Evolutionary conservation across 1,284 basidiomycete genomes (phyloP).

Genomic region (Austroboletus novae-zelandiae): DNA sequence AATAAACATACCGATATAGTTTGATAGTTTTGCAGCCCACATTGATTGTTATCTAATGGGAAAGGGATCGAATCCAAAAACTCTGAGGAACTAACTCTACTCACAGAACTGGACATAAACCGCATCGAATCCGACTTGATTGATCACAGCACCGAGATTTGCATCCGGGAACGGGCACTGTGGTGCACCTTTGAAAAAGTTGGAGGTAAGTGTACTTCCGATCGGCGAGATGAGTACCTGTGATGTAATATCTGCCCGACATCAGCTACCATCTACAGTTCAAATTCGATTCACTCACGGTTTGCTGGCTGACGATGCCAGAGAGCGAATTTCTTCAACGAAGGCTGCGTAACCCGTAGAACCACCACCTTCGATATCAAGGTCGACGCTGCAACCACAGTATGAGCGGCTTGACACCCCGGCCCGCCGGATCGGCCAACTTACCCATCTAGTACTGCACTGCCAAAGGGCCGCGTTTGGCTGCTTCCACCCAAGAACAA

Average conservation of each 20-base stretch:
- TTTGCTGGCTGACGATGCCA: slow-evolving; percentile 49
- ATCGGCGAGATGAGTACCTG: slow-evolving; percentile 29
- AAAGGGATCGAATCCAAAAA: not conserved
- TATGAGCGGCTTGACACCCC: not conserved
- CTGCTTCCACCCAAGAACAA: slow-evolving; percentile 55
- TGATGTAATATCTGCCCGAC: slow-evolving; percentile 52
- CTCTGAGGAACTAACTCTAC: slow-evolving; percentile 6
- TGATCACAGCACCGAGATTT: slow-evolving; percentile 50
- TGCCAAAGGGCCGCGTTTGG: slow-evolving; percentile 56
- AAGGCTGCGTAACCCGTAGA: slow-evolving; percentile 54
- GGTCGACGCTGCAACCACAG: slow-evolving; percentile 45
- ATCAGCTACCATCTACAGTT: slow-evolving; percentile 1
- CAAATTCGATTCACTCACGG: slow-evolving; percentile 33
- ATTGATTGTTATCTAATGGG: slow-evolving; percentile 53
- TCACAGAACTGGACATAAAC: slow-evolving; percentile 61
- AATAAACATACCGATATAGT: slow-evolving; percentile 38
- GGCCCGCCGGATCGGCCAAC: slow-evolving; percentile 6
- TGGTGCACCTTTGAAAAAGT: slow-evolving; percentile 39
- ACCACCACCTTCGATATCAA: slow-evolving; percentile 65
- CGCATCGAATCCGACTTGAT: slow-evolving; percentile 58
- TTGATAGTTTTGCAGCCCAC: slow-evolving; percentile 45
- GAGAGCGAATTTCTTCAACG: slow-evolving; percentile 49
- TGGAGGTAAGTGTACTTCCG: not conserved
- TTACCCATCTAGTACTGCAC: slow-evolving; percentile 63
- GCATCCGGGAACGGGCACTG: slow-evolving; percentile 68